These are phyloP conservation scores for Millerozyma miso DNA, from an alignment of 805 yeast species.

Conservation along the genomic window DNA sequence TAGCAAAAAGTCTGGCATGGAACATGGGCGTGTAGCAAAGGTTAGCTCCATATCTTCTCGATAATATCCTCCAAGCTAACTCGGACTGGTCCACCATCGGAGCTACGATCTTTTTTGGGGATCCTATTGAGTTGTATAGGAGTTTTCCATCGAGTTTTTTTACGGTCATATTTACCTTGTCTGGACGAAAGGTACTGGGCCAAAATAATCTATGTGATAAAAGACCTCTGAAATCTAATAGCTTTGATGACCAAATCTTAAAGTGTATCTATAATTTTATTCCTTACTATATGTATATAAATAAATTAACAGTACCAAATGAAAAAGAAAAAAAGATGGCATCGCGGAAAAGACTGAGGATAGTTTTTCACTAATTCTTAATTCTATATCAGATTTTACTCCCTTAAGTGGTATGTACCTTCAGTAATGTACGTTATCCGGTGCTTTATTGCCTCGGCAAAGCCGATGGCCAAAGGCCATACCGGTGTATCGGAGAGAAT, in stretches of 20 bases:
- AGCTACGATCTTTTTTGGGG: conserved; percentile 83
- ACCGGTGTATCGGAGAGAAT: conserved; percentile 81
- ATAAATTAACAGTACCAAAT: too few species aligned
- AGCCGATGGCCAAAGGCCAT: conserved; percentile 77
- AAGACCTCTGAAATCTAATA: background rate
- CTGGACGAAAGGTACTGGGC: background rate
- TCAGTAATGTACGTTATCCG: background rate
- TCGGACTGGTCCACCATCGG: conserved; percentile 99
- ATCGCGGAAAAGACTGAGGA: background rate
- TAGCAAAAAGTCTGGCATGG: conserved; percentile 87
- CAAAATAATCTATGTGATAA: background rate
- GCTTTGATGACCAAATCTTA: background rate
- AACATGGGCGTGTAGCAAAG: conserved; percentile 96
- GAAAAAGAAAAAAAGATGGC: background rate
- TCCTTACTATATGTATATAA: background rate
- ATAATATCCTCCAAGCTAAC: conserved; percentile 87
- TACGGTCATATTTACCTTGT: conserved; percentile 9
- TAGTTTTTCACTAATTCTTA: too few species aligned
- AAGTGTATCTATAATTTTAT: background rate
- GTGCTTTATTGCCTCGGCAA: conserved; percentile 71
- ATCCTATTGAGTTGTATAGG: conserved; percentile 63
- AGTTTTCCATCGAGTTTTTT: conserved; percentile 52
- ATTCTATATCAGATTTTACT: too few species aligned
- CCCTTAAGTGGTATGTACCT: background rate
- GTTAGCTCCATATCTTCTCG: conserved; percentile 87